Conservation (phyloP, 2,329 filamentous ascomycete species). For the Arthrobotrys sinensis region DNA sequence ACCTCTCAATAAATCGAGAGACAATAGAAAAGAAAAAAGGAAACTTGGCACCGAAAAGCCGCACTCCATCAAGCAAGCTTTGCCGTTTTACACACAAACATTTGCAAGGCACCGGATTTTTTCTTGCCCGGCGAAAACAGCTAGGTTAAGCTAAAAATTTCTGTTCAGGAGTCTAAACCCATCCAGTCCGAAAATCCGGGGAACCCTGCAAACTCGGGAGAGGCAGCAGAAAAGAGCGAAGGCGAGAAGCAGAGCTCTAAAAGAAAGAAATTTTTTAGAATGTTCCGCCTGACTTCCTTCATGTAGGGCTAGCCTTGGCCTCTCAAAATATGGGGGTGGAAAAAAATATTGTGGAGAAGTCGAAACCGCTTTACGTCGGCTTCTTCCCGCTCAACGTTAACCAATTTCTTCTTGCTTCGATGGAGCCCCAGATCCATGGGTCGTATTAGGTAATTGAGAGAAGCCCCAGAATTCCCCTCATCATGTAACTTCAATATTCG, state of each 20-base stretch:
- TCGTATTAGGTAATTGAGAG: too few species aligned
- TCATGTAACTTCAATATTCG: background rate
- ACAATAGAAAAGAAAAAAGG: too few species aligned
- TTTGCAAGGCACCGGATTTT: background rate
- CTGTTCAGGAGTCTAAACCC: constrained; percentile 35
- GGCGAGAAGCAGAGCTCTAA: constrained; percentile 34
- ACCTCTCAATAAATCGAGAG: background rate
- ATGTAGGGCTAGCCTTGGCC: constrained; percentile 45
- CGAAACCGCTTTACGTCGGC: constrained; percentile 48
- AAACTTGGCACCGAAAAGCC: background rate
- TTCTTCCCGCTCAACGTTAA: constrained; percentile 47
- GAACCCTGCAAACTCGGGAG: constrained; percentile 41
- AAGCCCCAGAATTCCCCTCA: background rate
- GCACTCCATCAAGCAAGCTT: background rate
- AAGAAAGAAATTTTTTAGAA: constrained; percentile 37
- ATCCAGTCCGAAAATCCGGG: constrained; percentile 55
- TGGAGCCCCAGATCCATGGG: too few species aligned
- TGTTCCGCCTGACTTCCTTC: constrained; percentile 40
- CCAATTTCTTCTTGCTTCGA: too few species aligned
- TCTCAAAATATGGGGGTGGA: constrained; percentile 13
- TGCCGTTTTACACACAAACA: background rate
- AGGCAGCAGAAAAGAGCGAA: background rate
- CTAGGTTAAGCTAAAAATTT: constrained; percentile 14
- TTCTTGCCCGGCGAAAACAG: background rate
- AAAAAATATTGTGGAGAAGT: constrained; percentile 10